Base-by-base conservation (phyloP, 805 yeast genomes). In the Barnettozyma californica region DNA sequence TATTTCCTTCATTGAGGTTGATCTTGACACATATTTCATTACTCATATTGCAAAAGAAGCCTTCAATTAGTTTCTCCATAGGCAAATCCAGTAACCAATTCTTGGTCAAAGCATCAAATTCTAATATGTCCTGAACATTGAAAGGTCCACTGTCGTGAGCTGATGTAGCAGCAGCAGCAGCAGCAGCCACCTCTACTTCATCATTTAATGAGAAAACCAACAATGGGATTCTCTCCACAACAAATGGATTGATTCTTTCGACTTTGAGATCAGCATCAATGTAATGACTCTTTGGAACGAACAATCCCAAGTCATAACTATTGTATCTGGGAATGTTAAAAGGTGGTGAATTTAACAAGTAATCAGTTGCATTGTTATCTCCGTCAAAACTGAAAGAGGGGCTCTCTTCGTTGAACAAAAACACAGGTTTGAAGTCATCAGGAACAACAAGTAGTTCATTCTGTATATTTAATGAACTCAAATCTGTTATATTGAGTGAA, bases 21-120 rank as follows among this genome's bases (percentile, higher is more conserved):
- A 76, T 62, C 47, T 64, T 63, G 9, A 74, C 43, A 56, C 82
- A 77, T 46, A 62, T 68, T 14, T 62, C 57, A 5, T 51, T 47
- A 1, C 50, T 27, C 4, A 71, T 59, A 3, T 75, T 69, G 51
- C 81, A 77, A 51, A 74, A 73, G 1, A 63, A 61, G 0, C 79
- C 74, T 41, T 68, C 68, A 2, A 74, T 52, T 31, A 77, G 60
- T 26, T 63, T 62, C 14, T 60, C 58, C 44, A 67, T 61, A 13
- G 64, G 60, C 11, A 67, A 50, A 9, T 60, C 61, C 20, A 59
- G 56, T 3, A 67, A 54, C 80, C 79, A 76, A 11, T 59, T 61
- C 23, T 57, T 54, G 0, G 78, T 74, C 55, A 76, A 65, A 1
- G 54, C 49, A 50, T 75, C 78, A 55, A 76, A 74, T 23, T 42